Percentiles rank a stretch among this genome's conserved stretches.
Conservation (phyloP, 176 grass and related monocot genomes). For the Eleusine coracana region DNA sequence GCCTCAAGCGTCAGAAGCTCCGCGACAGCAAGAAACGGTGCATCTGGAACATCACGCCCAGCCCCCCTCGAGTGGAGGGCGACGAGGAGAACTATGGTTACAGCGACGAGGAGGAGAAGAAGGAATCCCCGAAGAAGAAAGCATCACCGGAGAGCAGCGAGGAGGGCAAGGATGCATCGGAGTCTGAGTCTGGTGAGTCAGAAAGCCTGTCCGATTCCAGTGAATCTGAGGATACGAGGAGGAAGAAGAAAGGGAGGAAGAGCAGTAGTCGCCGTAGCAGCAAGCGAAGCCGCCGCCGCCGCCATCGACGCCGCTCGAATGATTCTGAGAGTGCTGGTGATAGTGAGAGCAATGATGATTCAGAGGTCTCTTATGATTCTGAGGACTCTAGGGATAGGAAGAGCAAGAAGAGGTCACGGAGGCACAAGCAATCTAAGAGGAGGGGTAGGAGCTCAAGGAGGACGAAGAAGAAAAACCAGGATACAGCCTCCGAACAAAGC, state of each 20-base stretch:
- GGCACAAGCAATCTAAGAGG: constrained; percentile 52
- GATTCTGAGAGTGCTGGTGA: constrained; percentile 45
- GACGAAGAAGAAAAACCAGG: constrained; percentile 45
- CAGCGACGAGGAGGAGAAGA: constrained; percentile 46
- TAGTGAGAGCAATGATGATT: constrained; percentile 51
- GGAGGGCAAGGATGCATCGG: constrained; percentile 44
- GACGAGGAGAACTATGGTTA: constrained; percentile 44
- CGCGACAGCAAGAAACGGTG: constrained; percentile 68
- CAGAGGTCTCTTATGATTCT: constrained; percentile 50
- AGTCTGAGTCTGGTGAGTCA: constrained; percentile 54
- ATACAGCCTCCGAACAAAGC: constrained; percentile 35
- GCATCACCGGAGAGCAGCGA: constrained; percentile 32
- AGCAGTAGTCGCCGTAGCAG: constrained; percentile 51
- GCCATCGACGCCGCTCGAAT: constrained; percentile 26
- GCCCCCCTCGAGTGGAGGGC: constrained; percentile 57
- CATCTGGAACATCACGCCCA: constrained; percentile 76
- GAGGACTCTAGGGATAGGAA: constrained; percentile 53
- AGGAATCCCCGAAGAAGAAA: constrained; percentile 44
- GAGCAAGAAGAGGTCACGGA: constrained; percentile 55
- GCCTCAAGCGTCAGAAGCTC: constrained; percentile 81
- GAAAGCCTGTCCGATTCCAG: constrained; percentile 50
- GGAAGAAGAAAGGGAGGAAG: constrained; percentile 54
- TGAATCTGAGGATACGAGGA: constrained; percentile 48
- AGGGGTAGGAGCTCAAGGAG: constrained; percentile 51
- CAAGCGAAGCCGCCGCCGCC: constrained; percentile 31